These are phyloP conservation scores for Zalerion maritima DNA, from an alignment of 495 filamentous ascomycete species.

Conservation along the genomic window DNA sequence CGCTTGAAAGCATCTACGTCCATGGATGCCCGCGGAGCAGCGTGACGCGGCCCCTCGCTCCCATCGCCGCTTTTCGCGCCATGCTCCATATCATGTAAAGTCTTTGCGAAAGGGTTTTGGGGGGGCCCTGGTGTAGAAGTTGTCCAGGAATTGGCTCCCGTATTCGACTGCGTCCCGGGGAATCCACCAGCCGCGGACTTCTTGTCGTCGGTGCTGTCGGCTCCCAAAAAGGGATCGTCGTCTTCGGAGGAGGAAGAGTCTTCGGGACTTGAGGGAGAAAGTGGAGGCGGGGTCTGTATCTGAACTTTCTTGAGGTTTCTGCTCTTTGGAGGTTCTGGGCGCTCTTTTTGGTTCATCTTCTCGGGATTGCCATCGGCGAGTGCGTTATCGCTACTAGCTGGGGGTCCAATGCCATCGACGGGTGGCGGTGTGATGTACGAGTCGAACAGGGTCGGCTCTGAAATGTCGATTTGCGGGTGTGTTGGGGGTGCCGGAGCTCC, in stretches of 20 bases:
- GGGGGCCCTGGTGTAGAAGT: constrained; percentile 13
- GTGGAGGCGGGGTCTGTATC: constrained; percentile 41
- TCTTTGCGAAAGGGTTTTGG: constrained; percentile 37
- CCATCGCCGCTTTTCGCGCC: constrained; percentile 6
- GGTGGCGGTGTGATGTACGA: constrained; percentile 12
- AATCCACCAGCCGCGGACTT: no score
- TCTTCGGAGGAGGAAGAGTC: constrained; percentile 16
- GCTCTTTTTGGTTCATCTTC: constrained; percentile 14
- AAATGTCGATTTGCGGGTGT: constrained; percentile 3
- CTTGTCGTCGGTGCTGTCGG: constrained; percentile 10
- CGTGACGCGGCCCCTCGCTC: constrained; percentile 8
- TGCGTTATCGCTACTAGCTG: constrained; percentile 14
- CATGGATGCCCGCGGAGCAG: constrained; percentile 25
- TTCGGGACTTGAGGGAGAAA: constrained; percentile 26
- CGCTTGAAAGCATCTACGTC: constrained; percentile 50
- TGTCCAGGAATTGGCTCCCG: no score
- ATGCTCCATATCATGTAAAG: constrained; percentile 27
- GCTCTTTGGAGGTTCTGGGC: constrained; percentile 26
- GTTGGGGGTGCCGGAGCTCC: constrained; percentile 5
- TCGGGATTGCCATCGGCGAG: constrained; percentile 10
- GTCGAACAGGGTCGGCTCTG: constrained; percentile 9
- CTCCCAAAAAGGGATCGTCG: no score
- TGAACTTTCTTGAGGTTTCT: constrained; percentile 39
- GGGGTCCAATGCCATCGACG: constrained; percentile 14
- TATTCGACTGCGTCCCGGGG: no score